Conservation (phyloP, 768 basidiomycete species). For the Mycena indigotica region DNA sequence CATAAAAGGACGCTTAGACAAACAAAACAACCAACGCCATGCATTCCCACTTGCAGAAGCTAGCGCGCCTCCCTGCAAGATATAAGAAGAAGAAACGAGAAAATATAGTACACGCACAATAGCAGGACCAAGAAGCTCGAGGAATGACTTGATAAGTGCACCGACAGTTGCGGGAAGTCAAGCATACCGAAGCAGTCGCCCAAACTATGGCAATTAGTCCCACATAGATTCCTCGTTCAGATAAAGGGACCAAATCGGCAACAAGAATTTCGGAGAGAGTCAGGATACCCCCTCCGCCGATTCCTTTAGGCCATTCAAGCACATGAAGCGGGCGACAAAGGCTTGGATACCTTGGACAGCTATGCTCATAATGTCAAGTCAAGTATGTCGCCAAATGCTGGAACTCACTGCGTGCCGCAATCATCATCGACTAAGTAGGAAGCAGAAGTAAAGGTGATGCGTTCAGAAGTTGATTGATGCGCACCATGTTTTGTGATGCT, state of each 20-base stretch:
- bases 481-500: conserved; percentile 38
- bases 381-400: too few species aligned
- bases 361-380: background rate
- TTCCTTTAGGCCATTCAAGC: conserved; percentile 28
- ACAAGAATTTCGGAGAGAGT: conserved; percentile 39
- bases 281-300: conserved; percentile 39
- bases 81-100: background rate
- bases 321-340: background rate
- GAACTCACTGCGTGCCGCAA: conserved; percentile 35
- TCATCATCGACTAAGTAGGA: conserved; percentile 30
- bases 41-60: conserved; percentile 18
- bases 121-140: conserved; percentile 7
- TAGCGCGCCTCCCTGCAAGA: conserved; percentile 20
- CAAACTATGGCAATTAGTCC: conserved; percentile 32
- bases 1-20: background rate
- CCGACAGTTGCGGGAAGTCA: background rate
- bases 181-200: conserved; percentile 31
- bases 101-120: background rate
- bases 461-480: background rate
- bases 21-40: conserved; percentile 36
- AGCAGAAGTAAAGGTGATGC: background rate
- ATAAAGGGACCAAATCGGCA: conserved; percentile 43
- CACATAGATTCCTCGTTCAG: conserved; percentile 39
- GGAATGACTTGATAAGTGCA: background rate
- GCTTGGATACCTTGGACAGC: conserved; percentile 11